A percentile compares a stretch with the other conserved stretches of the same genome.
These are phyloP conservation scores for Skeletonema costatum DNA, from an alignment of 108 stramenopile genomes.

Conservation along the genomic window DNA sequence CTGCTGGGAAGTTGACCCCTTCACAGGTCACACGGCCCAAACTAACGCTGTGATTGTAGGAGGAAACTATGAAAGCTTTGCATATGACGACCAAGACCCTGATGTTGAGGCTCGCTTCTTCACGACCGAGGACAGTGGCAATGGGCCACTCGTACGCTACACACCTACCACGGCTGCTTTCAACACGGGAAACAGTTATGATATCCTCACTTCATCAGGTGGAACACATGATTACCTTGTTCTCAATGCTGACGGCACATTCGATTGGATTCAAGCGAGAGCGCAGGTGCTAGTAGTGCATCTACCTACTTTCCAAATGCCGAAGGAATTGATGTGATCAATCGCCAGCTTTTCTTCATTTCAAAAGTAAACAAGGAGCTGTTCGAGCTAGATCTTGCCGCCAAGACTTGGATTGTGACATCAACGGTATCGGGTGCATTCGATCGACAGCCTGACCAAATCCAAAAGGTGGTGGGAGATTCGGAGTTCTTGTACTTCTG, in stretches of 20 bases:
- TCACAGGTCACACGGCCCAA: constrained; percentile 30
- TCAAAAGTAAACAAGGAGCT: constrained; percentile 42
- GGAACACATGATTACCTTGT: constrained; percentile 16
- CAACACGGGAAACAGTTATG: not conserved
- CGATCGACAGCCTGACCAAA: constrained; percentile 44
- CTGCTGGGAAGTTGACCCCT: constrained; percentile 59
- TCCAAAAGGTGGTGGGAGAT: not conserved
- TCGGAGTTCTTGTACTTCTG: constrained; percentile 5
- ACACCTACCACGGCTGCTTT: constrained; percentile 18
- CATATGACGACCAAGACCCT: constrained; percentile 53
- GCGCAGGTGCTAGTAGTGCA: constrained; percentile 12
- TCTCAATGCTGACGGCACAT: constrained; percentile 27
- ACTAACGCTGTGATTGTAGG: constrained; percentile 30
- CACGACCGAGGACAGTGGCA: constrained; percentile 52
- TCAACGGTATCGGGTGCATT: constrained; percentile 50
- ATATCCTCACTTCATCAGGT: not conserved
- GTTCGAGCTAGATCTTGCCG: constrained; percentile 51
- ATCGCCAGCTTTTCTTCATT: constrained; percentile 41
- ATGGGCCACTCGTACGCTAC: constrained; percentile 50
- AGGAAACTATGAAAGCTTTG: constrained; percentile 59
- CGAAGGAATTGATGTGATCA: constrained; percentile 58
- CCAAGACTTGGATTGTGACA: constrained; percentile 20
- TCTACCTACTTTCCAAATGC: constrained; percentile 12
- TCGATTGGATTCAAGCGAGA: constrained; percentile 4
- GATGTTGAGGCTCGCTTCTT: constrained; percentile 44